Evolutionary conservation across 257 asterid species (phyloP).

Genomic region (Solanum chmielewskii): DNA sequence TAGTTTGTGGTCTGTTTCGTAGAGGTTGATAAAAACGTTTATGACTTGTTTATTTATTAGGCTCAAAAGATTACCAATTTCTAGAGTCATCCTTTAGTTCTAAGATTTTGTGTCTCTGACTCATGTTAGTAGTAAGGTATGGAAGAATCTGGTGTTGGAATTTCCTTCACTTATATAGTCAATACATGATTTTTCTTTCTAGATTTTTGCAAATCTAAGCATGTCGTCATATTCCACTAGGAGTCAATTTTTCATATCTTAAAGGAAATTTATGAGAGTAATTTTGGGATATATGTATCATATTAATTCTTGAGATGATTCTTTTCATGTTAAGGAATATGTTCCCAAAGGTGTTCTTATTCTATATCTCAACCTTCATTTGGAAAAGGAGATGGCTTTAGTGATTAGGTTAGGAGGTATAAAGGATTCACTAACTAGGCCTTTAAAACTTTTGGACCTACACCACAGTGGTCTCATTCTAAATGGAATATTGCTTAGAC

Average conservation of each 20-base stretch:
- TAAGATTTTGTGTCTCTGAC: neutral
- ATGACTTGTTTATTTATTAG: too few relatives aligned
- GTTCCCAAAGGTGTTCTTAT: neutral
- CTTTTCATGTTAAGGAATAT: neutral
- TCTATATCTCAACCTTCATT: neutral
- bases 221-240: neutral
- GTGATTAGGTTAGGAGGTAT: neutral
- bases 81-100: neutral
- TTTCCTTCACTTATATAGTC: neutral
- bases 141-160: neutral
- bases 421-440: neutral
- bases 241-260: neutral
- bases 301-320: neutral
- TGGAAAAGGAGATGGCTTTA: neutral
- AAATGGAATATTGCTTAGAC: neutral
- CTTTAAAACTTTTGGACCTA: neutral
- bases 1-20: neutral
- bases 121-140: neutral
- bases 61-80: neutral
- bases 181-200: neutral
- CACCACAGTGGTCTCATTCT: neutral
- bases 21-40: too few relatives aligned
- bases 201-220: neutral
- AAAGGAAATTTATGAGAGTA: neutral
- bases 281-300: neutral